Base-by-base conservation (phyloP, 352 stramenopile genomes). In the Phytophthora colocasiae region DNA sequence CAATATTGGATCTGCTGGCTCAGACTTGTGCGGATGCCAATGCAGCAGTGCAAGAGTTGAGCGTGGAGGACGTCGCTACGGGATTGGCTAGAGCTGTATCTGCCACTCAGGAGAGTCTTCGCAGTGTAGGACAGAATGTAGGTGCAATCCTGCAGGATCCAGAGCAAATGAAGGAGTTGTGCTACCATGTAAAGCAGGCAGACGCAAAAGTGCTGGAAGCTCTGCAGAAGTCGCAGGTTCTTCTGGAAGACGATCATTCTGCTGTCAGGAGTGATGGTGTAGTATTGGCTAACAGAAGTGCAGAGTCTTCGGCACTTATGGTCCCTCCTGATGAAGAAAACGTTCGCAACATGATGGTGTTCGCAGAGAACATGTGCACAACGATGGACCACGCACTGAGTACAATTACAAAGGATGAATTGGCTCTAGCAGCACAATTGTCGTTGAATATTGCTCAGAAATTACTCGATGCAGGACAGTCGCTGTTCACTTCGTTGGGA, bases 401-500 rank as follows among this genome's bases (percentile, higher is more conserved):
- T 45, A 92, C 85, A 31, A 92, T 95, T 61, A 84, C 81, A 3
- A 70, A 89, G 57, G 83, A 91, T 50, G 87, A 95, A 58, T 71
- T 92, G 26, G 56, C 73, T 8, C 44, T 95, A 6, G 84, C 84
- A 8, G 78, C 83, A 1, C 87, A 93, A 58, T 66, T 95, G 14
- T 92, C 83, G 49, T 73, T 95, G 8, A 75, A 72, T n/a, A 83
- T 95, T 44, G 80, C 87, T 19, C 81, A 93, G 67, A 89, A 86
- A 38, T 59, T 93, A 17, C 65, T 95, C 10, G 73, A 93, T 49
- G 81, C 81, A 22, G 87, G 87, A 0, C 81, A 92, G 50, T 58
- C 81, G 34, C 48, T 95, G 22, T 93, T 95, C 47, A 74, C 81
- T 58, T 92, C 87, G 38, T 65, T 95, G 32, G 79, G 83, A 14